Conservation (phyloP, 2,329 filamentous ascomycete species). For the Colletotrichum ledebouriae region DNA sequence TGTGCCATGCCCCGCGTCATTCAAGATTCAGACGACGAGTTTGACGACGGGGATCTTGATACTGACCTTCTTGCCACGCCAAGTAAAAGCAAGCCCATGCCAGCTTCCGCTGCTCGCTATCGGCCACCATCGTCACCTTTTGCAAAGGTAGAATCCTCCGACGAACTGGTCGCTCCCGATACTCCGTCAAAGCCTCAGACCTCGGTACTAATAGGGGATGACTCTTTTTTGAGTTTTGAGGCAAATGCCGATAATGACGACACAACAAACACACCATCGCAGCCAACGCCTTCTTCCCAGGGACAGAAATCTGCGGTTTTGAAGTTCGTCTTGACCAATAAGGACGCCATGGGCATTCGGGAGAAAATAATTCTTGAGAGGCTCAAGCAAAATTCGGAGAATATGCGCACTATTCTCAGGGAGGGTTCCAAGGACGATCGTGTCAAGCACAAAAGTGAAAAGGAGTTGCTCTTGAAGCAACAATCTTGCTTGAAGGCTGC, state of each 20-base stretch:
- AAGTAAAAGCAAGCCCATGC: conserved; percentile 46
- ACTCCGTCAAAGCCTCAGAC: conserved; percentile 33
- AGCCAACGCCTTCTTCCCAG: conserved; percentile 32
- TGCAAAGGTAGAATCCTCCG: conserved; percentile 24
- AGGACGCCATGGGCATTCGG: conserved; percentile 52
- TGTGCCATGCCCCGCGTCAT: conserved; percentile 54
- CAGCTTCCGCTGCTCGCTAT: conserved; percentile 18
- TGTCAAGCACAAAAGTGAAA: conserved; percentile 63
- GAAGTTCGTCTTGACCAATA: conserved; percentile 48
- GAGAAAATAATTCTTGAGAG: conserved; percentile 56
- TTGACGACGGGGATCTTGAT: conserved; percentile 70
- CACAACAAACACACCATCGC: conserved; percentile 14
- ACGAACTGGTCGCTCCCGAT: conserved; percentile 40
- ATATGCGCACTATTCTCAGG: conserved; percentile 62
- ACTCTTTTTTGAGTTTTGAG: background rate
- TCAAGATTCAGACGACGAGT: conserved; percentile 71
- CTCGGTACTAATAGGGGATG: background rate
- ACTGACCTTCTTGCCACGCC: conserved; percentile 65
- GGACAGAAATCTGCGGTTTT: conserved; percentile 27
- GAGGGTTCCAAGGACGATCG: conserved; percentile 62
- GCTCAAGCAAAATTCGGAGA: conserved; percentile 61
- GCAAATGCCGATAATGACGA: background rate
- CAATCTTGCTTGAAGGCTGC: conserved; percentile 60
- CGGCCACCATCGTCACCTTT: conserved; percentile 43
- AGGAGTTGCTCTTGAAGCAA: conserved; percentile 61